Evolutionary conservation across 2,329 filamentous ascomycete genomes (phyloP).

Genomic region (Myriangium duriaei): DNA sequence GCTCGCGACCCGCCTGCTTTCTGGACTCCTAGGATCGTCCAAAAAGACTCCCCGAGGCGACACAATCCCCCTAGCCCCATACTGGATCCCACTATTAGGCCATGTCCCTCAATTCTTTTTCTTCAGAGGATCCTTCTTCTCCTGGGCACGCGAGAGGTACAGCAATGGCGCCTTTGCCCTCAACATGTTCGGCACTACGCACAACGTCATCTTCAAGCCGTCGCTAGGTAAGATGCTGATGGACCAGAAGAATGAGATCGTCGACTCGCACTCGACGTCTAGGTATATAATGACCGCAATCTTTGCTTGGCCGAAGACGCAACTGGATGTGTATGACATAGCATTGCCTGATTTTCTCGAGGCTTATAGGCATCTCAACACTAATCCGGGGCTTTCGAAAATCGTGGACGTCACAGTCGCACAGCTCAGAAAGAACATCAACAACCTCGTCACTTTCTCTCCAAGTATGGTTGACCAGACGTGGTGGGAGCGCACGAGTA

Average conservation of each 20-base stretch:
- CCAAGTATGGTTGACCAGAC: conserved; percentile 48
- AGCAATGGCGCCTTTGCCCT: conserved; percentile 35
- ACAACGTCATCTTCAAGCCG: conserved; percentile 39
- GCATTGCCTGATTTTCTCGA: conserved; percentile 23
- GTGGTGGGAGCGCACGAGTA: conserved; percentile 46
- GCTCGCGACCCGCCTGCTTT: conserved; percentile 11
- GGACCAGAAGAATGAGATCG: conserved; percentile 23
- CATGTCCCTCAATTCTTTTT: conserved; percentile 40
- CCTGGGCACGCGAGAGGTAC: conserved; percentile 26
- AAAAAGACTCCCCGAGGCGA: conserved; percentile 15
- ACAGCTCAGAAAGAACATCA: conserved; percentile 33
- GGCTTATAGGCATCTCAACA: conserved; percentile 32
- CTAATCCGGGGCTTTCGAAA: conserved; percentile 34
- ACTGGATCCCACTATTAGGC: conserved; percentile 48
- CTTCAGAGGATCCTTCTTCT: conserved; percentile 33
- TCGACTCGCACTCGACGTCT: conserved; percentile 18
- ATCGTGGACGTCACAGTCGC: conserved; percentile 27
- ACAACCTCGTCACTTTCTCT: conserved; percentile 47
- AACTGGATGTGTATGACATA: conserved; percentile 26
- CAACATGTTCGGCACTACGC: conserved; percentile 36
- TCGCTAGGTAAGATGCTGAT: conserved; percentile 33
- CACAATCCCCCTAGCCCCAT: conserved; percentile 39
- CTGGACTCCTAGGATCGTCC: conserved; percentile 7
- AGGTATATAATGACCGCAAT: conserved; percentile 22
- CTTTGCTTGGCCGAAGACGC: conserved; percentile 29